Evolutionary conservation across 2,329 filamentous ascomycete genomes (phyloP).

Genomic region (Colletotrichum sp.): DNA sequence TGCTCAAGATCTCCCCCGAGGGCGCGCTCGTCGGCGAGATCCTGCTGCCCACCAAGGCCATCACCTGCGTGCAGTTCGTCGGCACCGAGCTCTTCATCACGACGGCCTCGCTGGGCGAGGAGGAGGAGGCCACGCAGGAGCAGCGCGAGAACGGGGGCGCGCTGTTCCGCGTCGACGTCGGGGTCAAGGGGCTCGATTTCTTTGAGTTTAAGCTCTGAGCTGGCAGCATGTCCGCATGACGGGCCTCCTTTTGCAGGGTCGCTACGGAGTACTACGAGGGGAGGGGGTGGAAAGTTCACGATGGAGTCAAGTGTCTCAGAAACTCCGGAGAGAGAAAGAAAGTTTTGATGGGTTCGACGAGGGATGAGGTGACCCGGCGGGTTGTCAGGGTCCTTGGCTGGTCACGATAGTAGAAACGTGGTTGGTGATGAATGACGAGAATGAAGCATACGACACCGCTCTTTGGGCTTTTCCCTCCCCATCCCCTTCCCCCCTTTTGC

Average conservation of each 20-base stretch:
- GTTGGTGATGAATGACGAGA: neutral
- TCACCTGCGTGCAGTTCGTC: slow-evolving; percentile 82
- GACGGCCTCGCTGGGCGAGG: slow-evolving; percentile 70
- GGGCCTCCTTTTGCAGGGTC: neutral
- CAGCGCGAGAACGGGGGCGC: slow-evolving; percentile 67
- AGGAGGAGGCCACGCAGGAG: slow-evolving; percentile 66
- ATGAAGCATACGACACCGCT: slow-evolving; percentile 7
- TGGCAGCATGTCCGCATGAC: neutral
- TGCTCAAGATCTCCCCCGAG: slow-evolving; percentile 73
- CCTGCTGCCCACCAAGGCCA: slow-evolving; percentile 75
- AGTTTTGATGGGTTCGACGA: neutral
- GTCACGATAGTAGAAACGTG: neutral
- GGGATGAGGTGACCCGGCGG: neutral
- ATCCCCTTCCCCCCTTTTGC: neutral
- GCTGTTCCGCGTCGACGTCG: slow-evolving; percentile 79
- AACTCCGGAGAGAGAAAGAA: neutral
- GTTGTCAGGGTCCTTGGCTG: neutral
- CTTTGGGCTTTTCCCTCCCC: neutral
- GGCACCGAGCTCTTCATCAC: slow-evolving; percentile 81
- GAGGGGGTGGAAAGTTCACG: neutral
- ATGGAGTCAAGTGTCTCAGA: neutral
- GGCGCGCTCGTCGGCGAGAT: slow-evolving; percentile 79
- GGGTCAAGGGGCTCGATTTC: slow-evolving; percentile 66
- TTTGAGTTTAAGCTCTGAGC: slow-evolving; percentile 65
- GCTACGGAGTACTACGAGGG: neutral